Conservation (phyloP, 768 basidiomycete genomes). For the Xerocomus potaroensis region DNA sequence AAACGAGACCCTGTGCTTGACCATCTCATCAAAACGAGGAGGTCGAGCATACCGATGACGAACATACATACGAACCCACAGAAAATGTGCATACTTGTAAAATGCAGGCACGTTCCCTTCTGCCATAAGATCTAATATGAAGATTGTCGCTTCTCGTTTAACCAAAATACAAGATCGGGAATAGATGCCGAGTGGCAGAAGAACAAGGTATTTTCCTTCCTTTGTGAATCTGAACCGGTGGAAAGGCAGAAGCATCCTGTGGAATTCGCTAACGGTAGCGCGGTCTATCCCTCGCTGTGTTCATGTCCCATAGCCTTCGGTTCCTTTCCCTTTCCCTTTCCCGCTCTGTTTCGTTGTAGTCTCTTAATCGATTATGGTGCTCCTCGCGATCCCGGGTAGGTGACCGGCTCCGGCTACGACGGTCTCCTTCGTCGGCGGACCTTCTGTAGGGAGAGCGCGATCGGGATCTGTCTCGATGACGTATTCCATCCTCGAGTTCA, state of each 20-base stretch:
- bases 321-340: slow-evolving; percentile 38
- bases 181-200: slow-evolving; percentile 5
- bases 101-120: slow-evolving; percentile 15
- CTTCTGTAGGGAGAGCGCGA: slow-evolving; percentile 34
- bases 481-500: slow-evolving; percentile 25
- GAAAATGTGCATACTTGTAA: slow-evolving; percentile 7
- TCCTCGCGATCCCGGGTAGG: slow-evolving; percentile 21
- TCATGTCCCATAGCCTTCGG: slow-evolving; percentile 50
- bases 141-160: slow-evolving; percentile 12
- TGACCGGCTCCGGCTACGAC: slow-evolving; percentile 34
- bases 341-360: slow-evolving; percentile 27
- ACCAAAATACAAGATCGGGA: slow-evolving; percentile 8
- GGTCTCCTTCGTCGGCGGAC: slow-evolving; percentile 12
- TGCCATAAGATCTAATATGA: slow-evolving; percentile 14
- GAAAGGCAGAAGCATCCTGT: slow-evolving; percentile 1
- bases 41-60: slow-evolving; percentile 6
- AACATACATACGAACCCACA: slow-evolving; percentile 10
- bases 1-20: slow-evolving; percentile 1
- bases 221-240: slow-evolving; percentile 4
- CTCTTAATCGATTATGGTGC: slow-evolving; percentile 16
- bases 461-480: slow-evolving; percentile 28
- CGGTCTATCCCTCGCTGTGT: slow-evolving; percentile 37
- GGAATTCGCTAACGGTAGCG: slow-evolving; percentile 16
- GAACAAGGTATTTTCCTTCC: slow-evolving; percentile 1
- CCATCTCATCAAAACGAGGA: slow-evolving; percentile 23